A percentile compares a stretch with the other conserved stretches of the same genome.
These are phyloP conservation scores for Cladosporium sp. DNA, from an alignment of 2,329 filamentous ascomycete genomes.

Conservation along the genomic window DNA sequence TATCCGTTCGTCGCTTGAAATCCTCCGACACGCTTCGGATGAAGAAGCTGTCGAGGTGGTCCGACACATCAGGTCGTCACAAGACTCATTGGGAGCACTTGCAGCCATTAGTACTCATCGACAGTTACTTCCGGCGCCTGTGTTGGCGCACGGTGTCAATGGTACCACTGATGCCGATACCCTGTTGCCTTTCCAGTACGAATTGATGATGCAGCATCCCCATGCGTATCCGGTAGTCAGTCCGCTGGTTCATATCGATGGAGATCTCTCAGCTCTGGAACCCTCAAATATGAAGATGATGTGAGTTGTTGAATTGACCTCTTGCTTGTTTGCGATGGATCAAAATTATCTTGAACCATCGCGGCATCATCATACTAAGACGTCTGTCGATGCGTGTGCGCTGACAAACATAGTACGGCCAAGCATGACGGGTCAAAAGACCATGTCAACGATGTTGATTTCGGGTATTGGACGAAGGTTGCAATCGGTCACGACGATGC, in stretches of 20 bases:
- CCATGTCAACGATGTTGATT: not conserved
- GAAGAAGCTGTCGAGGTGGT: not conserved
- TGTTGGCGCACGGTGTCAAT: not conserved
- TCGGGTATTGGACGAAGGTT: not conserved
- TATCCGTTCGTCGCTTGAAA: not conserved
- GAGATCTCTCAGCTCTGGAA: not conserved
- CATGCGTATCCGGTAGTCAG: not conserved
- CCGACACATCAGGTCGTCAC: not conserved
- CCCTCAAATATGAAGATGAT: not conserved
- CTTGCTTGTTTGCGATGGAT: not conserved
- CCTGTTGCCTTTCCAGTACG: not conserved
- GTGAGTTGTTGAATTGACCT: not conserved
- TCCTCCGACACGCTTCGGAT: not conserved
- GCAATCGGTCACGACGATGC: not conserved
- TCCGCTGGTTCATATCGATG: not conserved
- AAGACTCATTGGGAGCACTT: not conserved
- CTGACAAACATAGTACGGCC: not conserved
- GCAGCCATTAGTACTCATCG: not conserved
- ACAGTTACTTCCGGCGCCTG: not conserved
- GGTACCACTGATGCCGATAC: not conserved
- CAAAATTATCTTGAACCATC: no score
- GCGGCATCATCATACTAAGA: no score
- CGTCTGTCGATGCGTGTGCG: no score
- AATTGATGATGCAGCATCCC: constrained; percentile 4
- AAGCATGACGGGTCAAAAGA: not conserved